Evolutionary conservation across 805 yeast genomes (phyloP), one percentile per base, ranked within the genome.

Genomic region (Wickerhamiella qilinensis): DNA sequence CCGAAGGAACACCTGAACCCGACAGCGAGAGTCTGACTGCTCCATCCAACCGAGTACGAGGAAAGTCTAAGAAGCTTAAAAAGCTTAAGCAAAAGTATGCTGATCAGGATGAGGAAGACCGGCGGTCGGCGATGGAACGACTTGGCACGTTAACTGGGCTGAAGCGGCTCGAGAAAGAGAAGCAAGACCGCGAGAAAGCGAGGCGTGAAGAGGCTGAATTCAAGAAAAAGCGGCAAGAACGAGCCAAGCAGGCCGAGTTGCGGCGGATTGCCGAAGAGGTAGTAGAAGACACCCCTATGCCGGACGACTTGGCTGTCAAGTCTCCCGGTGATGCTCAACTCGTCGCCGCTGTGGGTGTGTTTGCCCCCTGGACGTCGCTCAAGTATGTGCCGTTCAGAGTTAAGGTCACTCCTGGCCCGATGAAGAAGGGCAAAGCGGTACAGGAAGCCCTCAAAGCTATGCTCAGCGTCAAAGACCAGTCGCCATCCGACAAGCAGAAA

Each of bases 81-180:
- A 85, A 82, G 52, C 80, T 84, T 40, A 77, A 77, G 30, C 67
- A 71, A 43, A 88, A 86, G 52, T 88, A 88, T 52, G 83, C 76
- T 3, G 85, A 79, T 43, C 97, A 88, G 58, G 97, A 88, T 54
- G 95, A 83, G 38, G 91, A 81, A 40, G 97, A 88, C 50, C 69
- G 85, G 40, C 50, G 59, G 34, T 49, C 77, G 40, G 68, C 93
- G 46, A 74, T 88, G 80, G 74, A 78, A 42, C 81, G 79, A 2
- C 60, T 88, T 31, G 97, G 97, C 3, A 81, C 94, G 0, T 62
- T 82, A 51, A 84, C 83, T 49, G 69, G 73, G 21, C 50, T 63
- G 3, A 64, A 63, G 30, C 45, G 54, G 34, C 53, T 56, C 25
- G 54, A 60, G 27, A 55, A 60, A 24, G 63, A 62, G 42, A 55